Conservation (phyloP, 345 rosid species). For the Moricandia arvensis region DNA sequence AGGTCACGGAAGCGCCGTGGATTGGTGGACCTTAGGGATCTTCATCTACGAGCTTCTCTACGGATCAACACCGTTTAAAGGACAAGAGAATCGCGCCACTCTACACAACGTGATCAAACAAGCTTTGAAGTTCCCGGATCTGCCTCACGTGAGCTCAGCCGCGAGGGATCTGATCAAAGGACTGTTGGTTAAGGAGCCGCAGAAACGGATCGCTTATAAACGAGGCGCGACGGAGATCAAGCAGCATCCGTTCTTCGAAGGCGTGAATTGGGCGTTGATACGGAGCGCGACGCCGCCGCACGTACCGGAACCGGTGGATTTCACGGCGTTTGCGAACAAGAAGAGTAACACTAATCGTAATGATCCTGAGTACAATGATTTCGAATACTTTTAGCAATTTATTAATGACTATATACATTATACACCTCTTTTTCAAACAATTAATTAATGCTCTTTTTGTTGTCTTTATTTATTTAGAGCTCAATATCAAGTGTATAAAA, state of each 20-base stretch:
- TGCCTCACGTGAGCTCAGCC: constrained; percentile 58
- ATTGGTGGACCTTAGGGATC: constrained; percentile 95
- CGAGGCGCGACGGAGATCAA: constrained; percentile 93
- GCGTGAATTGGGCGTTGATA: constrained; percentile 88
- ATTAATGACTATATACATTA: neutral
- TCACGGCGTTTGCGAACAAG: constrained; percentile 48
- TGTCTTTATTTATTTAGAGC: neutral
- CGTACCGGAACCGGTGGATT: constrained; percentile 74
- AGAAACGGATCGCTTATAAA: constrained; percentile 72
- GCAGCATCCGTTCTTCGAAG: constrained; percentile 87
- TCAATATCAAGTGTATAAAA: neutral
- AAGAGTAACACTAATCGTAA: neutral
- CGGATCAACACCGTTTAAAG: constrained; percentile 88
- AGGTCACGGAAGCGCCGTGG: constrained; percentile 96
- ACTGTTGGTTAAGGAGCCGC: constrained; percentile 74
- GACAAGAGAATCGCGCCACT: constrained; percentile 89
- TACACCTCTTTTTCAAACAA: neutral
- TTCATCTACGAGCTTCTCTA: constrained; percentile 82
- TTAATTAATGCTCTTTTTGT: neutral
- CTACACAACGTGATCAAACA: constrained; percentile 81
- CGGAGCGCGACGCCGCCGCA: constrained; percentile 85
- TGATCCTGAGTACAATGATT: neutral
- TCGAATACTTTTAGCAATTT: neutral
- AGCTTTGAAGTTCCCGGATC: constrained; percentile 76
- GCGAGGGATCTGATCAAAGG: constrained; percentile 84